A percentile compares a stretch with the other conserved stretches of the same genome.
Conservation (phyloP, 2,329 filamentous ascomycete species). For the Periconia macrospinosa region DNA sequence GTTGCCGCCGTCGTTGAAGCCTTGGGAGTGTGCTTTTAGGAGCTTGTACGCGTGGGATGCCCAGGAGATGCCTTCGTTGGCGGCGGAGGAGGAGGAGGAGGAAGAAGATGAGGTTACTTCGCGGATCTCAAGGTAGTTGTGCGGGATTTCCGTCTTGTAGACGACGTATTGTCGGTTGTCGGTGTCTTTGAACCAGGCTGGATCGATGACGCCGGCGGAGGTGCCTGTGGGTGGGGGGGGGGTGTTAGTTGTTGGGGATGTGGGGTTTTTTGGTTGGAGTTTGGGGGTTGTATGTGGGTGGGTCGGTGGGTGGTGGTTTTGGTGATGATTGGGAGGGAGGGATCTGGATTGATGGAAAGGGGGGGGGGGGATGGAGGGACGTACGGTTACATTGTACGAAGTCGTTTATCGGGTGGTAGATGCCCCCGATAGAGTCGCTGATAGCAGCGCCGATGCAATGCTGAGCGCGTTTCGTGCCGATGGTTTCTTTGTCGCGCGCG, state of each 20-base stretch:
- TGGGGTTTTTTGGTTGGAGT: too few relatives aligned
- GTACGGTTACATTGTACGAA: conserved; percentile 4
- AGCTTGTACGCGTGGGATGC: neutral
- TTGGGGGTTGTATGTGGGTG: too few relatives aligned
- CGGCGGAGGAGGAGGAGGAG: neutral
- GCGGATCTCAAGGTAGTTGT: conserved; percentile 3
- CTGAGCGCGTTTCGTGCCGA: neutral
- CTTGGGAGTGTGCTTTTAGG: conserved; percentile 1
- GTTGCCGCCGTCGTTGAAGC: conserved; percentile 3
- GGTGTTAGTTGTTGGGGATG: too few relatives aligned
- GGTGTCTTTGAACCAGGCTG: conserved; percentile 5
- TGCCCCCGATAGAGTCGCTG: neutral
- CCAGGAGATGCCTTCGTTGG: neutral
- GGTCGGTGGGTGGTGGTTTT: too few relatives aligned
- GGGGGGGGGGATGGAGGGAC: too few relatives aligned
- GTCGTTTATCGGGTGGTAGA: conserved; percentile 2
- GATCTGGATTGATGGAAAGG: too few relatives aligned
- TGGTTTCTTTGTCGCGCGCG: neutral
- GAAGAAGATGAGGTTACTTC: too few relatives aligned
- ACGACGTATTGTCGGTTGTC: conserved; percentile 2
- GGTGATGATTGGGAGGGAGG: too few relatives aligned
- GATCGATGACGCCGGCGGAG: conserved; percentile 7
- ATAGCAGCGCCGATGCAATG: conserved; percentile 6
- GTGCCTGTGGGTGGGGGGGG: too few relatives aligned
- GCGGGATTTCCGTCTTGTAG: conserved; percentile 5